phyloP scores from a whole-genome alignment of 75 land plant genomes.

The Sequoia sempervirens region DNA sequence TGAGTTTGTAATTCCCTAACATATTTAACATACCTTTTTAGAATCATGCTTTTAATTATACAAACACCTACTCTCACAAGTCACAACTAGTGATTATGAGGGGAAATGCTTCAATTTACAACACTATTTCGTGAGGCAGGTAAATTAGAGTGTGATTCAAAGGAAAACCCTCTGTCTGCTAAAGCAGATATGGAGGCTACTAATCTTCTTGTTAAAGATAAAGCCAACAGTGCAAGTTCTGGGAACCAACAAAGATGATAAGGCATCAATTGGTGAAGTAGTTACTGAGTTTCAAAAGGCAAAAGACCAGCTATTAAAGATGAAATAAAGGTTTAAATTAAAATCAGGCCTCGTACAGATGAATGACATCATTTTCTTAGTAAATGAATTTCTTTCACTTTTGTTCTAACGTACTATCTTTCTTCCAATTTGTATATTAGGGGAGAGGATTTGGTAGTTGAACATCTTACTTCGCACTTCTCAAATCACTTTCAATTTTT shows the following conservation, averaged over 20 bases:
- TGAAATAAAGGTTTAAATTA: conserved; percentile 64
- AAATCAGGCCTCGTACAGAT: conserved; percentile 84
- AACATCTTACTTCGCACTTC: too few species aligned
- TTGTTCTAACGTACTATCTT: too few species aligned
- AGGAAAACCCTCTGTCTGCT: conserved; percentile 69
- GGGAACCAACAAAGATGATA: conserved; percentile 63
- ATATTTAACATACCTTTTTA: conserved; percentile 85
- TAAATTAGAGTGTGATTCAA: conserved; percentile 63
- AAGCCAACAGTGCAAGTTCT: conserved; percentile 57
- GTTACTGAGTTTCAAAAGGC: conserved; percentile 63
- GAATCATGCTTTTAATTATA: conserved; percentile 68
- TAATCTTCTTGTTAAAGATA: conserved; percentile 43
- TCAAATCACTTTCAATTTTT: too few species aligned
- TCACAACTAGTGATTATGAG: conserved; percentile 99
- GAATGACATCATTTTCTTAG: too few species aligned
- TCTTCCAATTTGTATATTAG: too few species aligned
- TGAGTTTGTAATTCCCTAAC: conserved; percentile 86
- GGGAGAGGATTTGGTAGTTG: too few species aligned
- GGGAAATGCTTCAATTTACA: conserved; percentile 99
- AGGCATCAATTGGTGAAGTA: conserved; percentile 46
- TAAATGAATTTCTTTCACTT: too few species aligned
- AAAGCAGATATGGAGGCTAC: conserved; percentile 70
- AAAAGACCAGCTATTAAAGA: conserved; percentile 50
- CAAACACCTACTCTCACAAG: conserved; percentile 96
- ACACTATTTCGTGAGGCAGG: conserved; percentile 81